phyloP scores from a whole-genome alignment of 352 stramenopile genomes.

The Phytophthora pini region DNA sequence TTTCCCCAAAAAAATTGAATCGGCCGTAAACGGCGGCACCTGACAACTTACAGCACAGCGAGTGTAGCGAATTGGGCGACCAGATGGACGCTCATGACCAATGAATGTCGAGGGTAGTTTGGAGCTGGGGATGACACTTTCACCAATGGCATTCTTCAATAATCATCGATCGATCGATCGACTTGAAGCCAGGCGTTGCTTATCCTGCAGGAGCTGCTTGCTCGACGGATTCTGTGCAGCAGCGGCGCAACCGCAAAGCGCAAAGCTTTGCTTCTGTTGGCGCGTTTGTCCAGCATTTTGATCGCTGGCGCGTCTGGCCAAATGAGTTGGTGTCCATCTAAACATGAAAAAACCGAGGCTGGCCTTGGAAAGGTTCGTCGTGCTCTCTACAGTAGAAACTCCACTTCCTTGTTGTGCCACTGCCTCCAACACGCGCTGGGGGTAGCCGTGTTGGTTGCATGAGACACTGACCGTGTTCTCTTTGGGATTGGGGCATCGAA shows the following conservation, averaged over 20 bases:
- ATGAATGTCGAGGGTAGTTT: constrained; percentile 7
- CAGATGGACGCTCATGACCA: background rate
- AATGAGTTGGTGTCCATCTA: too few relatives aligned
- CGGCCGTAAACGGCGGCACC: constrained; percentile 17
- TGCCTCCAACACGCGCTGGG: constrained; percentile 21
- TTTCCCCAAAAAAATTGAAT: constrained; percentile 6
- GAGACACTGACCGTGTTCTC: constrained; percentile 28
- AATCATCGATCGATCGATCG: constrained; percentile 5
- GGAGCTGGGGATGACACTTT: constrained; percentile 15
- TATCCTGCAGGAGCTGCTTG: constrained; percentile 17
- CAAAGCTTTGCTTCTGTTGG: constrained; percentile 7
- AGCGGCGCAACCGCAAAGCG: constrained; percentile 6
- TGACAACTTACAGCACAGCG: background rate
- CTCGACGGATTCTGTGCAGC: constrained; percentile 24
- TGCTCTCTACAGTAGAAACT: too few relatives aligned
- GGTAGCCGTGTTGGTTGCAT: constrained; percentile 28
- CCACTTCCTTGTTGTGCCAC: too few relatives aligned
- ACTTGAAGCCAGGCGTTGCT: constrained; percentile 14
- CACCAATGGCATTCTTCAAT: background rate
- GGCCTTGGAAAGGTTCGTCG: background rate
- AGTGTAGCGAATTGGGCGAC: constrained; percentile 7
- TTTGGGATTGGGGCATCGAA: constrained; percentile 20
- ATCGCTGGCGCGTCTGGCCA: too few relatives aligned
- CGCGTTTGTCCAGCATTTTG: background rate
- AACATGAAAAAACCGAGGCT: too few relatives aligned